Conservation (phyloP, 108 stramenopile genomes). For the Skeletonema marinoi region DNA sequence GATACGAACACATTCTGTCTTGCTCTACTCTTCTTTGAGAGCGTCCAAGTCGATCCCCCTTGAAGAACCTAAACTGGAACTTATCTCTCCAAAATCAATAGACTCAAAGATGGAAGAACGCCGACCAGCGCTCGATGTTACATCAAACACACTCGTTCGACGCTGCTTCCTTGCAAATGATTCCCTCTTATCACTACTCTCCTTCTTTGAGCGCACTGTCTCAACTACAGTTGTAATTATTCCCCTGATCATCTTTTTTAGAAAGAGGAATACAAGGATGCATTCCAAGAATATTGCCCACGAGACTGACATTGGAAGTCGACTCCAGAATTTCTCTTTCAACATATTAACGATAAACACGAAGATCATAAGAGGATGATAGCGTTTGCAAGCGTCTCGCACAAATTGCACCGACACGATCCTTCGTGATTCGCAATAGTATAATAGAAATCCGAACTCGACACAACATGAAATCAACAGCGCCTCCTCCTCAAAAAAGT, state of each 20-base stretch:
- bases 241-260: background rate
- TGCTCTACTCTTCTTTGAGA: background rate
- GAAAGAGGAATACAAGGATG: background rate
- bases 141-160: background rate
- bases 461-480: conserved; percentile 21
- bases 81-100: background rate
- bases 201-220: background rate
- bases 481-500: conserved; percentile 24
- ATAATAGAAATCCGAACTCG: conserved; percentile 32
- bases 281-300: background rate
- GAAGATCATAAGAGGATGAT: conserved; percentile 8
- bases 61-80: background rate
- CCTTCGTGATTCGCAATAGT: conserved; percentile 30
- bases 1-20: too few species aligned
- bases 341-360: background rate
- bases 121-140: background rate
- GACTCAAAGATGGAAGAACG: conserved; percentile 13
- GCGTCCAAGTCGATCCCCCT: background rate
- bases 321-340: background rate
- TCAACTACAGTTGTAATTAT: background rate
- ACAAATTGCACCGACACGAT: conserved; percentile 23
- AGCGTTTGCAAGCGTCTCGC: conserved; percentile 21
- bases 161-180: background rate
- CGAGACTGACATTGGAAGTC: background rate
- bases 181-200: background rate